Conservation (phyloP, 129 eudicot species). For the Dittrichia graveolens region DNA sequence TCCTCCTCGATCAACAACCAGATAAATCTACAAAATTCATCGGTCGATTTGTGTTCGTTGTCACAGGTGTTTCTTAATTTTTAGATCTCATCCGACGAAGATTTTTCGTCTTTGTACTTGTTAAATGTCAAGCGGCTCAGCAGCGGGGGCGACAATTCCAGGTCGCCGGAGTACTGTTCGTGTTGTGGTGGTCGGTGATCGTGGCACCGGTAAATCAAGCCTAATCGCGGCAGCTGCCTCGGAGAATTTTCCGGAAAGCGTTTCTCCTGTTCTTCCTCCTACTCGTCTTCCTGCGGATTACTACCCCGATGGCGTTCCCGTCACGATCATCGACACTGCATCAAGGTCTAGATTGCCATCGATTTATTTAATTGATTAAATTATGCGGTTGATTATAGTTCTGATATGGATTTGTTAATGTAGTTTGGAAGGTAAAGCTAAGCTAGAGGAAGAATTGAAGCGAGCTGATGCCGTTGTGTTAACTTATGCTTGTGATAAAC, state of each 20-base stretch:
- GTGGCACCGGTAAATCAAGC: slow-evolving; percentile 91
- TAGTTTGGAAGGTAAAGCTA: slow-evolving; percentile 88
- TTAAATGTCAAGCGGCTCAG: slow-evolving; percentile 54
- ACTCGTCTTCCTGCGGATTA: slow-evolving; percentile 93
- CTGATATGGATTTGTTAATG: slow-evolving; percentile 11
- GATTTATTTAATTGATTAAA: neutral
- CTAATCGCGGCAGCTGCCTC: slow-evolving; percentile 82
- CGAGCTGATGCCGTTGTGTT: slow-evolving; percentile 90
- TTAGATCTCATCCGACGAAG: slow-evolving; percentile 26
- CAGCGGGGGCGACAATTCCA: slow-evolving; percentile 34
- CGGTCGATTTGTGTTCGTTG: slow-evolving; percentile 20
- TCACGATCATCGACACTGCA: slow-evolving; percentile 78
- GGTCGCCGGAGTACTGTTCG: slow-evolving; percentile 72
- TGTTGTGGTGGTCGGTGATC: slow-evolving; percentile 92
- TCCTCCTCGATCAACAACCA: slow-evolving; percentile 23
- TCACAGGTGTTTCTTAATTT: slow-evolving; percentile 16
- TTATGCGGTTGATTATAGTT: slow-evolving; percentile 16
- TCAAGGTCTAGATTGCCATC: slow-evolving; percentile 53
- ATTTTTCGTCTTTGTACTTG: slow-evolving; percentile 18
- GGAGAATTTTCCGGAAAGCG: slow-evolving; percentile 64
- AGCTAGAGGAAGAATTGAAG: slow-evolving; percentile 84
- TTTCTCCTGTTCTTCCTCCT: slow-evolving; percentile 83
- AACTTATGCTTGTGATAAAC: slow-evolving; percentile 92
- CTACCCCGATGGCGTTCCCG: slow-evolving; percentile 84
- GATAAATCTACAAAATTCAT: slow-evolving; percentile 2